A percentile compares a stretch with the other conserved stretches of the same genome.
Conservation (phyloP, 805 yeast genomes). For the Ogataea nonfermentans region DNA sequence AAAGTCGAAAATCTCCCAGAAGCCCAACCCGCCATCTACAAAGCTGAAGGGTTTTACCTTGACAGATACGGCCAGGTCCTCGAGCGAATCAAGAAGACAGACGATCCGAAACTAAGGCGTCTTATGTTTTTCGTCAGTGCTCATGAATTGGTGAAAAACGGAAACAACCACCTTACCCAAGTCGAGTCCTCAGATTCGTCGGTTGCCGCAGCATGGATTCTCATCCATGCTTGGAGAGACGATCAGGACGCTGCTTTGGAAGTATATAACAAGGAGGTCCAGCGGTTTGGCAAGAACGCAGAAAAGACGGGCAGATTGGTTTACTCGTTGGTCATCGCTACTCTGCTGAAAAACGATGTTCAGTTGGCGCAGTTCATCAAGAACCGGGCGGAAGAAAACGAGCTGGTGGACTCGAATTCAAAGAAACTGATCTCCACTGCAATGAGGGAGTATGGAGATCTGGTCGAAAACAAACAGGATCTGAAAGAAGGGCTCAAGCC, state of each 20-base stretch:
- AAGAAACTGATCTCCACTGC: constrained; percentile 25
- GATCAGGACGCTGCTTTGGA: constrained; percentile 31
- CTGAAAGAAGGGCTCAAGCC: constrained; percentile 1
- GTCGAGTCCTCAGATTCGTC: neutral
- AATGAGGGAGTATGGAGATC: constrained; percentile 34
- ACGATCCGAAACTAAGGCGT: neutral
- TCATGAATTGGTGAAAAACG: constrained; percentile 5
- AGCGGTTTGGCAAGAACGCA: constrained; percentile 9
- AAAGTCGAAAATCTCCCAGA: constrained; percentile 1
- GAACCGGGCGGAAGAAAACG: constrained; percentile 28
- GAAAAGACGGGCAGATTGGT: constrained; percentile 20
- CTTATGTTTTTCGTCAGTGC: neutral
- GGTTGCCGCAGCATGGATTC: constrained; percentile 3
- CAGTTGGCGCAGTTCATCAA: constrained; percentile 34
- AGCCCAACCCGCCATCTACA: constrained; percentile 3
- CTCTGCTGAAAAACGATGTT: constrained; percentile 28
- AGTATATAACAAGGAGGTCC: constrained; percentile 31
- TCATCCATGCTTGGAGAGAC: constrained; percentile 15
- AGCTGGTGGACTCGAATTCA: constrained; percentile 22
- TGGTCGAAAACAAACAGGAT: constrained; percentile 21
- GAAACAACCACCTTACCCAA: neutral
- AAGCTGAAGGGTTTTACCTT: constrained; percentile 3
- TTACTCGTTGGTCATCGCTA: constrained; percentile 27
- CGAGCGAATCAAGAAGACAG: too few species aligned
- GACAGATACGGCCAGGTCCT: neutral